Conservation (phyloP, 768 basidiomycete species). For the Xanthoconium purpureum region DNA sequence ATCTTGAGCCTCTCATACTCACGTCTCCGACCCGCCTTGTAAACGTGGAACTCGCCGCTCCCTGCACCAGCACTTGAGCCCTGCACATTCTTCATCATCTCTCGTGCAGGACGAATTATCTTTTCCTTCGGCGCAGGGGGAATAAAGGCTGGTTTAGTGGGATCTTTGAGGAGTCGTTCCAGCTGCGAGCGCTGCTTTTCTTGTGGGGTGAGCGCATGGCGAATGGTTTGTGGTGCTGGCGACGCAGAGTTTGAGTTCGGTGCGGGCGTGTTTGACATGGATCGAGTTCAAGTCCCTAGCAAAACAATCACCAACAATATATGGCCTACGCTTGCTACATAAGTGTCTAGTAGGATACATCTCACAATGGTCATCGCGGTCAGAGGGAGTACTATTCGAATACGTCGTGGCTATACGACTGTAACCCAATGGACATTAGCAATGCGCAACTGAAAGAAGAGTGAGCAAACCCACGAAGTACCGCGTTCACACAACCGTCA, state of each 20-base stretch:
- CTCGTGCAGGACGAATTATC: constrained; percentile 73
- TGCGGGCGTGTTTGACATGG: constrained; percentile 33
- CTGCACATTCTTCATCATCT: constrained; percentile 99
- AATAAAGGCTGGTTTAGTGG: constrained; percentile 74
- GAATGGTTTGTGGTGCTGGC: constrained; percentile 29
- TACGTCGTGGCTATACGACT: constrained; percentile 26
- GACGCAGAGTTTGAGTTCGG: constrained; percentile 31
- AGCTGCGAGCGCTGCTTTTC: constrained; percentile 66
- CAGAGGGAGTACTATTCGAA: not conserved
- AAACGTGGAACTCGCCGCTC: constrained; percentile 97
- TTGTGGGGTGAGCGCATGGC: constrained; percentile 49
- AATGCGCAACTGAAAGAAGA: not conserved
- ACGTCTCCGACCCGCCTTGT: constrained; percentile 89
- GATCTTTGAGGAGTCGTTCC: constrained; percentile 87
- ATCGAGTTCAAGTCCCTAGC: constrained; percentile 1
- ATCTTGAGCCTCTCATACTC: constrained; percentile 94
- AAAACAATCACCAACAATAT: constrained; percentile 27
- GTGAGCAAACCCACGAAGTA: constrained; percentile 62
- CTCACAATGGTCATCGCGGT: not conserved
- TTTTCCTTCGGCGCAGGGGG: constrained; percentile 83
- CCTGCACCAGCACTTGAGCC: constrained; percentile 97
- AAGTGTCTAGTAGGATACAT: constrained; percentile 10
- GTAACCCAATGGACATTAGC: constrained; percentile 3
- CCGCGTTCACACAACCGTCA: constrained; percentile 94
- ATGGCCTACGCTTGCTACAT: constrained; percentile 1